A percentile compares a stretch with the other conserved stretches of the same genome.
Evolutionary conservation across 2,329 filamentous ascomycete species (phyloP).

Genomic region (Neopestalotiopsis sp.): DNA sequence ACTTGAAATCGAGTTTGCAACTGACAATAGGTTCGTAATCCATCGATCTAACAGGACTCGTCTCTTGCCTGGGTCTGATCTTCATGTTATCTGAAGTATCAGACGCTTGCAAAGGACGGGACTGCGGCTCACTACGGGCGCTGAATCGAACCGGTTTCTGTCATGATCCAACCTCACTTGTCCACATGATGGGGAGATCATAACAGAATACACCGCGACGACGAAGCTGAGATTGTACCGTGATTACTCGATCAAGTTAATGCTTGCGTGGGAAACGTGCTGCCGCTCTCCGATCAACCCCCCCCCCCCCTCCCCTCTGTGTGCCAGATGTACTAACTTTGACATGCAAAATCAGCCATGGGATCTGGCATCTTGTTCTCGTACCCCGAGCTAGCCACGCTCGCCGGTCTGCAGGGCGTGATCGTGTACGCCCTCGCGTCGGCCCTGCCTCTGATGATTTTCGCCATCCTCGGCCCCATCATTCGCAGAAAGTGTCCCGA

Average conservation of each 20-base stretch:
- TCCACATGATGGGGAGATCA: constrained; percentile 22
- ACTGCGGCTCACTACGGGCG: constrained; percentile 86
- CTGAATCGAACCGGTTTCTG: constrained; percentile 59
- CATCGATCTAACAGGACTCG: constrained; percentile 41
- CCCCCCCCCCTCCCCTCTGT: constrained; percentile 32
- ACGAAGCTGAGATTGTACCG: constrained; percentile 94
- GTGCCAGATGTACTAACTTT: constrained; percentile 39
- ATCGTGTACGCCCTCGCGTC: constrained; percentile 78
- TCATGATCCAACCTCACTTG: constrained; percentile 56
- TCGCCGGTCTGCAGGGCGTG: constrained; percentile 79
- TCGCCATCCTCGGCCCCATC: constrained; percentile 75
- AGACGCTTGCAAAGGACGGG: constrained; percentile 32
- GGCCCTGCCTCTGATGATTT: constrained; percentile 73
- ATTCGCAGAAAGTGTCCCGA: constrained; percentile 82
- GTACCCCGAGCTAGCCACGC: constrained; percentile 80
- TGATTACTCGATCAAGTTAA: constrained; percentile 98
- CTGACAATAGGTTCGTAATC: constrained; percentile 50
- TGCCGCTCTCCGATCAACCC: constrained; percentile 76
- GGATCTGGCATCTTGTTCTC: constrained; percentile 84
- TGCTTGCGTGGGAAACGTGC: constrained; percentile 98
- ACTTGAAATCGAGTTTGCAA: constrained; percentile 24
- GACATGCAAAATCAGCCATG: constrained; percentile 65
- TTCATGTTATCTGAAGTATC: constrained; percentile 10
- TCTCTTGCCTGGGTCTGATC: constrained; percentile 25
- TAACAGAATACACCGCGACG: constrained; percentile 37